Conservation (phyloP, 805 yeast genomes). For the Nakazawaea laoshanensis region DNA sequence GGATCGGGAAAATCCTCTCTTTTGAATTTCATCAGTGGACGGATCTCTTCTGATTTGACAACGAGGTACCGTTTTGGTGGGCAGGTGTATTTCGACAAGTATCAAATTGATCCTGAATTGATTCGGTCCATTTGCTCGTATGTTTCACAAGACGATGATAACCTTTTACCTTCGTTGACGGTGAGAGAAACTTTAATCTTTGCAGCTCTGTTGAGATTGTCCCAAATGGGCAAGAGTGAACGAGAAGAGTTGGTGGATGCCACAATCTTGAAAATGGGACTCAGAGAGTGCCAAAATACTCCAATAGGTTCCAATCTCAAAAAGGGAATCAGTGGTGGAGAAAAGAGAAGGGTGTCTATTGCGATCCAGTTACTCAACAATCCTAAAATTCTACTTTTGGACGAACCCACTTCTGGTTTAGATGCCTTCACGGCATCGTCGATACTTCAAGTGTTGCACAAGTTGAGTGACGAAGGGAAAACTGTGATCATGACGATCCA, state of each 20-base stretch:
- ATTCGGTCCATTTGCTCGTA: slow-evolving; percentile 39
- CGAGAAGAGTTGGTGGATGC: slow-evolving; percentile 36
- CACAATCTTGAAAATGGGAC: slow-evolving; percentile 47
- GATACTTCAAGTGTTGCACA: slow-evolving; percentile 44
- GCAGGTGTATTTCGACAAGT: slow-evolving; percentile 23
- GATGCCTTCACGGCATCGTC: slow-evolving; percentile 64
- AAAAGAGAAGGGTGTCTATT: slow-evolving; percentile 67
- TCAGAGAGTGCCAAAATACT: slow-evolving; percentile 61
- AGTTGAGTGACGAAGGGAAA: slow-evolving; percentile 39
- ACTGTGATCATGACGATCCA: slow-evolving; percentile 68
- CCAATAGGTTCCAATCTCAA: slow-evolving; percentile 42
- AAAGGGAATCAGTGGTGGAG: slow-evolving; percentile 61
- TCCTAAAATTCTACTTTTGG: slow-evolving; percentile 57
- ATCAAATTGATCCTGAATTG: slow-evolving; percentile 4
- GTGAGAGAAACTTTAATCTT: slow-evolving; percentile 61
- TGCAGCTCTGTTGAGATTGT: slow-evolving; percentile 58
- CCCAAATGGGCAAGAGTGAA: slow-evolving; percentile 29
- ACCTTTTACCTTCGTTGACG: slow-evolving; percentile 56
- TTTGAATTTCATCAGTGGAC: slow-evolving; percentile 45
- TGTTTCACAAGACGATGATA: slow-evolving; percentile 68
- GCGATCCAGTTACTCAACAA: slow-evolving; percentile 61
- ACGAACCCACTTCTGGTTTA: slow-evolving; percentile 78
- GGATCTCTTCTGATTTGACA: slow-evolving; percentile 30
- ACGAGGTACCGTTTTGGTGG: slow-evolving; percentile 27
- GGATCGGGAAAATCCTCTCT: slow-evolving; percentile 64